Base-by-base conservation (phyloP, 352 stramenopile genomes). In the Phytopythium chamaehyphon region DNA sequence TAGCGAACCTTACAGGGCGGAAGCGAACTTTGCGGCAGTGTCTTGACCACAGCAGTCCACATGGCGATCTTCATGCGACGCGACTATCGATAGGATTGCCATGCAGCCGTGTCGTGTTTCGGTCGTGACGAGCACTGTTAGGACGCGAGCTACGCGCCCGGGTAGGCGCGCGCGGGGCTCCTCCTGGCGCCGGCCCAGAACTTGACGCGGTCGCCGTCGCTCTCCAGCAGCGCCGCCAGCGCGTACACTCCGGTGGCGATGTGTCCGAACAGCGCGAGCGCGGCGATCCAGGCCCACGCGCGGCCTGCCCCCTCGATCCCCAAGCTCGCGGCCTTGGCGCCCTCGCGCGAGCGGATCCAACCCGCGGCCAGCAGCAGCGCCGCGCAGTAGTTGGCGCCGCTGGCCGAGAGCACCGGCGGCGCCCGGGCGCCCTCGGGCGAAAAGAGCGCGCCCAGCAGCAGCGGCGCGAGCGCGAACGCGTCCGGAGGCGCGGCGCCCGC, bases 211-310 rank as follows among this genome's bases (percentile, higher is more conserved):
- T 86, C 70, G 55, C 80, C 80, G 35, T 93, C 73, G 62, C 69
- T 86, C 59, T 89, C 74, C 19, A 86, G 61, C 16, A 93, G 61
- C 21, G 83, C 80, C n/a, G 71, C 61, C n/a, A 91, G 39, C 5
- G 90, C 40, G 62, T 93, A 93, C 6, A 69, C 23, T 45, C 76
- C 83, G 10, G 82, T 81, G 0, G 72, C 73, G 6, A 81, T 48
- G 48, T 93, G 82, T 1, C 83, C 83, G 3, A 89, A 40, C 0
- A 47, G 60, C 9, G 43, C 31, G 0, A 85, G 36, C 8, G 52
- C 54, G 35, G 36, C 62, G 12, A 61, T 12, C 45, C 42, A 28
- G 16, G 51, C 1, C 39, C 35, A n/a, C 19, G 19, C 0, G 12
- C 39, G 31, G 7, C 48, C 52, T 11, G 38, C 18, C 24, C 21